A percentile compares a stretch with the other conserved stretches of the same genome.
phyloP scores from a whole-genome alignment of 164 flowering plant genomes.

The Malania oleifera region DNA sequence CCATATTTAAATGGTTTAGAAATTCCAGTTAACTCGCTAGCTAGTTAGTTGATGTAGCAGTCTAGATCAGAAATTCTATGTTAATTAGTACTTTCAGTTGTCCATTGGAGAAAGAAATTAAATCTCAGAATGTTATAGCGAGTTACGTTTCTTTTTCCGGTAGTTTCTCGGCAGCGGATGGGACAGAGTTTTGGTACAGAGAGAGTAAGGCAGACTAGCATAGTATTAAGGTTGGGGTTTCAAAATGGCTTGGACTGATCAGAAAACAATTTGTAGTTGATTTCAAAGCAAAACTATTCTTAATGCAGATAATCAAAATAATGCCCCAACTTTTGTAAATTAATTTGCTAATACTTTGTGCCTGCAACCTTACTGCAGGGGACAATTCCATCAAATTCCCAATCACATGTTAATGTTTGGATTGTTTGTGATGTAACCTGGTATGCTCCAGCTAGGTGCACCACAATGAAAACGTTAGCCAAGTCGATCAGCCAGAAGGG shows the following conservation, averaged over 20 bases:
- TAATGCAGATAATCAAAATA: too few species aligned
- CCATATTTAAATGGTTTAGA: not conserved
- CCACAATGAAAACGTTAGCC: slow-evolving; percentile 51
- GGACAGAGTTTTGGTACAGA: too few species aligned
- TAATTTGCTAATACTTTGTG: not conserved
- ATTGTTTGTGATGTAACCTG: slow-evolving; percentile 29
- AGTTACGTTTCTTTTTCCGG: too few species aligned
- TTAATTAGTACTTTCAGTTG: slow-evolving; percentile 16
- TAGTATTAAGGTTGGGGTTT: too few species aligned
- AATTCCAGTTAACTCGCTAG: not conserved
- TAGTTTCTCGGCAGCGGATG: too few species aligned
- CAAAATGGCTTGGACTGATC: too few species aligned
- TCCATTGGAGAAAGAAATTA: not conserved
- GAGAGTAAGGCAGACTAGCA: too few species aligned
- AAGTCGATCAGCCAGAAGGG: slow-evolving; percentile 61
- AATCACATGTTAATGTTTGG: not conserved
- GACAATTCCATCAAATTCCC: too few species aligned
- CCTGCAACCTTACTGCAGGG: not conserved
- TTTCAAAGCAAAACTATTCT: too few species aligned
- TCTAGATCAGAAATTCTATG: slow-evolving; percentile 13
- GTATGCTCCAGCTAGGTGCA: slow-evolving; percentile 65
- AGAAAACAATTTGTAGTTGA: too few species aligned
- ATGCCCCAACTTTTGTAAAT: too few species aligned
- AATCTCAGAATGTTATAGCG: too few species aligned
- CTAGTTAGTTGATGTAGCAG: not conserved